Evolutionary conservation across 2,329 filamentous ascomycete species (phyloP).

Genomic region (Endoconidiophora polonica): DNA sequence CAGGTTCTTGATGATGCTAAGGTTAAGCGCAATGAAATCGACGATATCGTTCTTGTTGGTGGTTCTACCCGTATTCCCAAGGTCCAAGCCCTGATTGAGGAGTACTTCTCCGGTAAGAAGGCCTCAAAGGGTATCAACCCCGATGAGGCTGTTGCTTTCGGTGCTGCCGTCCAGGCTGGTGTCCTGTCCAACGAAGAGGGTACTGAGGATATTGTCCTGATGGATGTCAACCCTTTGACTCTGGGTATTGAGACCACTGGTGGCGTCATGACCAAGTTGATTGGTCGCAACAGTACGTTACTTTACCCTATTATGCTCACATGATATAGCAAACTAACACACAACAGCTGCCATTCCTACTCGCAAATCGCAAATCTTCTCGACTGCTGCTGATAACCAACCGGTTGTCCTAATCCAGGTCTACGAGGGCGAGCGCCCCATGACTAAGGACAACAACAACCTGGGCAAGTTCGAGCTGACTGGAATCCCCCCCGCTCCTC

Average conservation of each 20-base stretch:
- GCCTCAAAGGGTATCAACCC: conserved; percentile 99
- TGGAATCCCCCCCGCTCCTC: conserved; percentile 83
- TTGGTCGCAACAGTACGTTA: conserved; percentile 58
- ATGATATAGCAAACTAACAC: not conserved
- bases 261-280: conserved; percentile 94
- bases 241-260: conserved; percentile 96
- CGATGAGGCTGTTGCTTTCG: conserved; percentile 95
- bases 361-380: conserved; percentile 96
- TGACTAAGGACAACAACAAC: conserved; percentile 94
- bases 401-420: conserved; percentile 90
- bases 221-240: conserved; percentile 94
- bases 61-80: conserved; percentile 99
- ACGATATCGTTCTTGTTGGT: conserved; percentile 95
- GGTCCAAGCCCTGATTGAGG: conserved; percentile 85
- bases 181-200: conserved; percentile 78
- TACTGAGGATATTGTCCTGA: conserved; percentile 68
- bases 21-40: conserved; percentile 85
- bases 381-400: conserved; percentile 91
- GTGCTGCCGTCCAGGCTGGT: conserved; percentile 93
- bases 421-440: conserved; percentile 79
- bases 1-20: conserved; percentile 98
- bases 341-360: conserved; percentile 58
- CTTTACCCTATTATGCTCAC: not conserved
- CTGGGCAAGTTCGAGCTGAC: conserved; percentile 98
- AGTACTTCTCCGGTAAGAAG: conserved; percentile 92